Conservation (phyloP, 2,329 filamentous ascomycete species). For the Metarhizium anisopliae region DNA sequence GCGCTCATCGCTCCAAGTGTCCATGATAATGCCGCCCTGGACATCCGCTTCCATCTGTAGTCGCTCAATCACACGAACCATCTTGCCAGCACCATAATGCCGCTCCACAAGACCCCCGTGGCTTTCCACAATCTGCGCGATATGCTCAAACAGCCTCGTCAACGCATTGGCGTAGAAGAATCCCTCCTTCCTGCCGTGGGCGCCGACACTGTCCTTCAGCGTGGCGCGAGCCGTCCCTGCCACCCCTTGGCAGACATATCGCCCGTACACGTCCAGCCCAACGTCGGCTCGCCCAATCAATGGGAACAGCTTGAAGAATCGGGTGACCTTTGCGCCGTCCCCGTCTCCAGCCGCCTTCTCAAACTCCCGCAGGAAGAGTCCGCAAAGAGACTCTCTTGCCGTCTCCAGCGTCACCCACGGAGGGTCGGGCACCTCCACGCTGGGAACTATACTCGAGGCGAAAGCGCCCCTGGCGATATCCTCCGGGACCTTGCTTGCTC, state of each 20-base stretch:
- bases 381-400: constrained; percentile 82
- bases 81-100: constrained; percentile 87
- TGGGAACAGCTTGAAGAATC: constrained; percentile 97
- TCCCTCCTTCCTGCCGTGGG: constrained; percentile 49
- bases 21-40: constrained; percentile 89
- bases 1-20: constrained; percentile 90
- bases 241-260: constrained; percentile 93
- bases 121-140: constrained; percentile 89
- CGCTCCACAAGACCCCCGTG: constrained; percentile 86
- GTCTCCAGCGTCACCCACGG: constrained; percentile 79
- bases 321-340: constrained; percentile 82
- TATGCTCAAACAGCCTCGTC: constrained; percentile 92
- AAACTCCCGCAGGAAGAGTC: constrained; percentile 87
- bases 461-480: constrained; percentile 77
- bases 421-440: constrained; percentile 87
- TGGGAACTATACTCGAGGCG: constrained; percentile 86
- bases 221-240: constrained; percentile 74
- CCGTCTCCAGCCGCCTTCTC: constrained; percentile 80
- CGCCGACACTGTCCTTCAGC: constrained; percentile 57
- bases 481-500: constrained; percentile 72
- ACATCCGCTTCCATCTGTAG: constrained; percentile 92
- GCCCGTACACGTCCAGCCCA: constrained; percentile 87
- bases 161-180: constrained; percentile 89
- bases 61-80: constrained; percentile 88
- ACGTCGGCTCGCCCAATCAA: constrained; percentile 83